A percentile compares a stretch with the other conserved stretches of the same genome.
These are phyloP conservation scores for Globisporangium apiculatum DNA, from an alignment of 352 stramenopile genomes.

Conservation along the genomic window DNA sequence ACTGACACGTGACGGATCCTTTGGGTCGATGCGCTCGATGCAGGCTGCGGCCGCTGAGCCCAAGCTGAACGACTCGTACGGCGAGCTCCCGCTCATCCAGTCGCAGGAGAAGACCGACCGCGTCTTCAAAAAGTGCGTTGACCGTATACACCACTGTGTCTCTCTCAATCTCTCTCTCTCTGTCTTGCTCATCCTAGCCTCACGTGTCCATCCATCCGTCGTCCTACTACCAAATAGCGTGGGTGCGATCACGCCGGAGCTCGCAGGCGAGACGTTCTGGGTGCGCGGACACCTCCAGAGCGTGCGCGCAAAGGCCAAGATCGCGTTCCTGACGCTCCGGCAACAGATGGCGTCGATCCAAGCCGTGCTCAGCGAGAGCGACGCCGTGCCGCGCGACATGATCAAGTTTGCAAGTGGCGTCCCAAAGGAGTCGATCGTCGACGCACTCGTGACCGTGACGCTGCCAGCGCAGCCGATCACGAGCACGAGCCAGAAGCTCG, in stretches of 20 bases:
- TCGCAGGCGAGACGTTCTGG: slow-evolving; percentile 89
- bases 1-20: not conserved
- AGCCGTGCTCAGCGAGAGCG: slow-evolving; percentile 82
- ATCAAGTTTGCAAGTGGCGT: slow-evolving; percentile 95
- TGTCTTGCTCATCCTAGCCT: not conserved
- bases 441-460: slow-evolving; percentile 91
- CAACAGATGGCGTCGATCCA: slow-evolving; percentile 96
- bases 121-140: slow-evolving; percentile 45
- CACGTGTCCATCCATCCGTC: not conserved
- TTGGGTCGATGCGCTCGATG: slow-evolving; percentile 1
- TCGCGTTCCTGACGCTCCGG: slow-evolving; percentile 96
- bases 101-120: slow-evolving; percentile 81
- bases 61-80: slow-evolving; percentile 82
- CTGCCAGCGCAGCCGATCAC: slow-evolving; percentile 85
- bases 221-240: slow-evolving; percentile 18
- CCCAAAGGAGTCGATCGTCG: slow-evolving; percentile 95
- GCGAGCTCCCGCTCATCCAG: slow-evolving; percentile 87
- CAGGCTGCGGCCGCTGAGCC: slow-evolving; percentile 47
- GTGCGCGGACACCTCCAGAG: slow-evolving; percentile 94
- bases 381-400: slow-evolving; percentile 92
- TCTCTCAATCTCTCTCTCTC: not conserved
- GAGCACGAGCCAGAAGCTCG: slow-evolving; percentile 91
- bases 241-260: slow-evolving; percentile 65
- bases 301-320: slow-evolving; percentile 91
- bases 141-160: slow-evolving; percentile 6